Conservation (phyloP, 371 early-diverging fungal genomes). For the Actinomucor elegans region DNA sequence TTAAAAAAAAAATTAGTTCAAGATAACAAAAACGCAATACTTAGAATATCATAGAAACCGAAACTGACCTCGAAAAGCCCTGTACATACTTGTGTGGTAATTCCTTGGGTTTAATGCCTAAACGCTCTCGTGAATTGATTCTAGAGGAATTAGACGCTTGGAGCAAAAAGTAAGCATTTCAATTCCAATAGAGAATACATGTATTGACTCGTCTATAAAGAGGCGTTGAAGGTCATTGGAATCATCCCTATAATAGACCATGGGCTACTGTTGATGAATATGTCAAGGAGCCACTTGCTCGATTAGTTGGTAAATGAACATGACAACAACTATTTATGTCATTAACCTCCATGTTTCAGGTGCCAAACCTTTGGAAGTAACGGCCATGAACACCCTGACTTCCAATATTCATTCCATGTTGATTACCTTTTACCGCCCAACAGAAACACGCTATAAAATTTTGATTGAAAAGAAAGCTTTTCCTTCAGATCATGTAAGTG, state of each 20-base stretch:
- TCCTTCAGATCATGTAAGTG: conserved; percentile 83
- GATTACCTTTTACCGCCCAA: conserved; percentile 91
- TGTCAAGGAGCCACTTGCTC: conserved; percentile 70
- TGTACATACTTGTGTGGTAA: conserved; percentile 91
- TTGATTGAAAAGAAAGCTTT: conserved; percentile 93
- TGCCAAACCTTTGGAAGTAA: conserved; percentile 81
- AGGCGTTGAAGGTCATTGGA: conserved; percentile 88
- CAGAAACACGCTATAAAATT: conserved; percentile 74
- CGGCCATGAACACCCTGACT: conserved; percentile 91
- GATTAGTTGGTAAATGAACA: conserved; percentile 74
- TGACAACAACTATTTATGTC: not conserved
- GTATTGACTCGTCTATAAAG: conserved; percentile 22
- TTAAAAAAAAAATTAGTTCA: not conserved
- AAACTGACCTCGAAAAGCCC: conserved; percentile 38
- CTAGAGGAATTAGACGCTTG: conserved; percentile 90
- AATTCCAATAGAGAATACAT: not conserved
- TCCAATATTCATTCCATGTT: conserved; percentile 90
- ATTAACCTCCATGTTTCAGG: conserved; percentile 61
- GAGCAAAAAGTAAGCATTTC: conserved; percentile 56
- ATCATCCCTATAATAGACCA: conserved; percentile 79
- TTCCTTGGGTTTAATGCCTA: conserved; percentile 90
- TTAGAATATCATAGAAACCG: conserved; percentile 3
- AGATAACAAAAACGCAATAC: not conserved
- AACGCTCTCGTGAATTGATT: conserved; percentile 63
- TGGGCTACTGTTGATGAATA: conserved; percentile 88